Evolutionary conservation across 2,329 filamentous ascomycete species (phyloP).

Genomic region (Verticillium longisporum): DNA sequence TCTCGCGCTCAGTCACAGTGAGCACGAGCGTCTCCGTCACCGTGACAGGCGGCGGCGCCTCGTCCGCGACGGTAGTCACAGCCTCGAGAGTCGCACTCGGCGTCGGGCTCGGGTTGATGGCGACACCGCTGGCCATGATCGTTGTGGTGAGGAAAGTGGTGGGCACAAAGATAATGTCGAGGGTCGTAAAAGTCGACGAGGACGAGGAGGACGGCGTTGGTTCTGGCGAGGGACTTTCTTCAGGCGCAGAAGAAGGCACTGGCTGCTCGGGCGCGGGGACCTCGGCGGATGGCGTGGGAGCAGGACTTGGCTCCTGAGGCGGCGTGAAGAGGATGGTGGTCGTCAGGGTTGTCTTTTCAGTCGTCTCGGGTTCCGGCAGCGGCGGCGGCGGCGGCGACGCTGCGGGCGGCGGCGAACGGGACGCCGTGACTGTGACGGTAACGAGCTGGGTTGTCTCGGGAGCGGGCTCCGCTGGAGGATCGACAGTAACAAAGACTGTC

Average conservation of each 20-base stretch:
- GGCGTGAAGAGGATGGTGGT: neutral
- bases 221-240: neutral
- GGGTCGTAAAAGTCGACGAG: neutral
- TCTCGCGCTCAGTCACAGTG: constrained; percentile 24
- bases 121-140: constrained; percentile 3
- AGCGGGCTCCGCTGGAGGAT: neutral
- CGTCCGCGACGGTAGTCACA: neutral
- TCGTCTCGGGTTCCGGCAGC: neutral
- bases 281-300: neutral
- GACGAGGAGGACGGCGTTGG: neutral
- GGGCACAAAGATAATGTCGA: constrained; percentile 15
- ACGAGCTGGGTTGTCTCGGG: constrained; percentile 1
- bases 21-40: constrained; percentile 27
- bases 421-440: constrained; percentile 1
- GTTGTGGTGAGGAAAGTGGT: constrained; percentile 14
- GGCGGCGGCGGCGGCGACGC: neutral
- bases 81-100: constrained; percentile 6
- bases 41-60: constrained; percentile 7
- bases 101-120: constrained; percentile 1
- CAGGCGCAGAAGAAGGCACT: neutral
- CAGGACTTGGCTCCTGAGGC: neutral
- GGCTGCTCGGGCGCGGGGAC: neutral
- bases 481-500: constrained; percentile 5
- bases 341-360: neutral
- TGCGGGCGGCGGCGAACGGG: neutral